Evolutionary conservation across 805 yeast species (phyloP).

Genomic region (Debaryomyces castellii): DNA sequence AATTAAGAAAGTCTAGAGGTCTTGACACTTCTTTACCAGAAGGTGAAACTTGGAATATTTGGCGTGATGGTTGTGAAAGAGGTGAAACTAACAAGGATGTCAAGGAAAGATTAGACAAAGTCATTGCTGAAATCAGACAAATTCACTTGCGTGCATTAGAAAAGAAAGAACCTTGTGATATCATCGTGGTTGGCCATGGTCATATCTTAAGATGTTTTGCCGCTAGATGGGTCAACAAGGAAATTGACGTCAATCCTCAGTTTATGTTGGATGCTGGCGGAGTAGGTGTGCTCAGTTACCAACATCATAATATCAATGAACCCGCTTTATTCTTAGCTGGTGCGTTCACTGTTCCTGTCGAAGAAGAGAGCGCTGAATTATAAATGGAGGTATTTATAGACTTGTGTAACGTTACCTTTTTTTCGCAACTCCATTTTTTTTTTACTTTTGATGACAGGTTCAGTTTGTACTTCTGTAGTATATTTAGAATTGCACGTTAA

Average conservation of each 20-base stretch:
- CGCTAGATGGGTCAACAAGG: slow-evolving; percentile 76
- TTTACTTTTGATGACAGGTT: background rate
- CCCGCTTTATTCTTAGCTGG: slow-evolving; percentile 87
- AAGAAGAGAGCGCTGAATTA: slow-evolving; percentile 23
- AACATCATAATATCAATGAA: slow-evolving; percentile 79
- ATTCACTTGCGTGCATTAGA: slow-evolving; percentile 58
- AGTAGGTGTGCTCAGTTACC: slow-evolving; percentile 87
- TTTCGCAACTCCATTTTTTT: background rate
- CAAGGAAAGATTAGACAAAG: slow-evolving; percentile 66
- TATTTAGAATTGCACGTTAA: background rate
- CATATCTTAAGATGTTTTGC: slow-evolving; percentile 89
- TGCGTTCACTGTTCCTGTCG: slow-evolving; percentile 72
- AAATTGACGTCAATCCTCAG: slow-evolving; percentile 67
- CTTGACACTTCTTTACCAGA: slow-evolving; percentile 30
- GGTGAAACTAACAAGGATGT: slow-evolving; percentile 76
- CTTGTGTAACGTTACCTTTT: slow-evolving; percentile 2
- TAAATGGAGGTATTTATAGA: background rate
- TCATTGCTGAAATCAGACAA: slow-evolving; percentile 61
- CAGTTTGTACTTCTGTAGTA: background rate
- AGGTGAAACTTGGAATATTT: slow-evolving; percentile 66
- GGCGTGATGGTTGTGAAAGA: slow-evolving; percentile 91
- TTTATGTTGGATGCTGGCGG: slow-evolving; percentile 94
- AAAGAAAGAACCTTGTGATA: slow-evolving; percentile 59
- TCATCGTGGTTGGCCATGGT: slow-evolving; percentile 88
- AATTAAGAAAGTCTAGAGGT: slow-evolving; percentile 59